A percentile compares a stretch with the other conserved stretches of the same genome.
phyloP scores from a whole-genome alignment of 208 protist species.

The Crithidia mellificae region DNA sequence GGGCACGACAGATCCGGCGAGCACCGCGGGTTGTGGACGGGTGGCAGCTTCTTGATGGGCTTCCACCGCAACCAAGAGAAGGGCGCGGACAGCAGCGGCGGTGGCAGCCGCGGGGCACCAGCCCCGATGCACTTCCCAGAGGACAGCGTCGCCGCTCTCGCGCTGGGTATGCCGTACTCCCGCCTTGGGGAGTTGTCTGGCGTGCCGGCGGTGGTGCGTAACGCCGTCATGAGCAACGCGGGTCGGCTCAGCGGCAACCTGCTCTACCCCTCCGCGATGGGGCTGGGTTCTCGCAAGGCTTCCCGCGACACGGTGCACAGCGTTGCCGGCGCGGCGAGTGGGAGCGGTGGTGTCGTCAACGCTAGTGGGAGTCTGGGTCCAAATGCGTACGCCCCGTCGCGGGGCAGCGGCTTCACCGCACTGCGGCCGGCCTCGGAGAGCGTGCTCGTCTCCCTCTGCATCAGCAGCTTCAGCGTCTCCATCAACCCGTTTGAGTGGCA shows the following conservation, averaged over 20 bases:
- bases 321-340: not conserved
- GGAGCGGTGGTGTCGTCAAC: not conserved
- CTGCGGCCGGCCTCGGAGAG: slow-evolving; percentile 5
- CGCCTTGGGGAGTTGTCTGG: slow-evolving; percentile 23
- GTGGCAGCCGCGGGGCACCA: not conserved
- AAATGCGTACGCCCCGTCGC: not conserved
- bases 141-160: slow-evolving; percentile 43
- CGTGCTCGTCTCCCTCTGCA: slow-evolving; percentile 35
- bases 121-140: slow-evolving; percentile 32
- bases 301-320: slow-evolving; percentile 8
- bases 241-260: slow-evolving; percentile 6
- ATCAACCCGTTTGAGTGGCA: slow-evolving; percentile 76
- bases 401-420: not conserved
- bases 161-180: slow-evolving; percentile 30
- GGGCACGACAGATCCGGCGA: not conserved
- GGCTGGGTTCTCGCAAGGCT: slow-evolving; percentile 6
- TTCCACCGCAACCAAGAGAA: slow-evolving; percentile 2
- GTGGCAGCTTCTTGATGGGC: slow-evolving; percentile 9
- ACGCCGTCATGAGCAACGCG: slow-evolving; percentile 3
- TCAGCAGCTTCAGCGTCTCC: slow-evolving; percentile 74
- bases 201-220: slow-evolving; percentile 7
- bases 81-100: not conserved
- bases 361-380: no score
- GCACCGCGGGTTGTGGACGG: not conserved
- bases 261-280: not conserved